Evolutionary conservation across 345 rosid genomes (phyloP).

Genomic region (Salix viminalis): DNA sequence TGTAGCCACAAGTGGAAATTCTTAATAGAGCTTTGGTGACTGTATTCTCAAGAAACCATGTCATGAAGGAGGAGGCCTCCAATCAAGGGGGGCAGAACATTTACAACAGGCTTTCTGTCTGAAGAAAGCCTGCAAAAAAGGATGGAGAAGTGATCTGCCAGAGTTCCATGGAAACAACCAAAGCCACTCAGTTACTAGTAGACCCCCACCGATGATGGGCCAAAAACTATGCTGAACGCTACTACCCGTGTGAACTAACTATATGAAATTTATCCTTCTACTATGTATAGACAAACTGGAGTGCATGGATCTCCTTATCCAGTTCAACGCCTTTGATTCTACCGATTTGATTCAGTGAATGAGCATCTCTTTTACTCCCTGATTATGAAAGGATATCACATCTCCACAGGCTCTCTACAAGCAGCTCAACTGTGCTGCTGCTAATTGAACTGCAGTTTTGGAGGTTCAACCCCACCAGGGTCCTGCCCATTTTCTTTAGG

Average conservation of each 20-base stretch:
- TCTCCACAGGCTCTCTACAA: slow-evolving; percentile 65
- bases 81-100: slow-evolving; percentile 21
- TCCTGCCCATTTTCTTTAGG: slow-evolving; percentile 51
- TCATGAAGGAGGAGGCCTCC: slow-evolving; percentile 29
- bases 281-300: slow-evolving; percentile 3
- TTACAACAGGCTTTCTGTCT: slow-evolving; percentile 39
- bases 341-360: neutral
- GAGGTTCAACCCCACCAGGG: slow-evolving; percentile 72
- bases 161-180: slow-evolving; percentile 44
- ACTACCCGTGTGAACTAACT: slow-evolving; percentile 26
- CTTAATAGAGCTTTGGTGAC: slow-evolving; percentile 33
- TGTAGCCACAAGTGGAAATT: slow-evolving; percentile 22
- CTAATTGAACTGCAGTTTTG: slow-evolving; percentile 74
- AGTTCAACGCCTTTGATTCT: neutral
- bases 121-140: slow-evolving; percentile 41
- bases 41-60: slow-evolving; percentile 36
- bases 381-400: slow-evolving; percentile 78
- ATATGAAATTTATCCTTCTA: slow-evolving; percentile 6
- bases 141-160: slow-evolving; percentile 23
- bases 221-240: slow-evolving; percentile 35
- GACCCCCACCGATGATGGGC: slow-evolving; percentile 12
- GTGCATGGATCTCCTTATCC: neutral
- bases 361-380: neutral
- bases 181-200: slow-evolving; percentile 17
- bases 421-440: slow-evolving; percentile 43